Evolutionary conservation across 345 rosid species (phyloP).

Genomic region (Salix koriyanagi): DNA sequence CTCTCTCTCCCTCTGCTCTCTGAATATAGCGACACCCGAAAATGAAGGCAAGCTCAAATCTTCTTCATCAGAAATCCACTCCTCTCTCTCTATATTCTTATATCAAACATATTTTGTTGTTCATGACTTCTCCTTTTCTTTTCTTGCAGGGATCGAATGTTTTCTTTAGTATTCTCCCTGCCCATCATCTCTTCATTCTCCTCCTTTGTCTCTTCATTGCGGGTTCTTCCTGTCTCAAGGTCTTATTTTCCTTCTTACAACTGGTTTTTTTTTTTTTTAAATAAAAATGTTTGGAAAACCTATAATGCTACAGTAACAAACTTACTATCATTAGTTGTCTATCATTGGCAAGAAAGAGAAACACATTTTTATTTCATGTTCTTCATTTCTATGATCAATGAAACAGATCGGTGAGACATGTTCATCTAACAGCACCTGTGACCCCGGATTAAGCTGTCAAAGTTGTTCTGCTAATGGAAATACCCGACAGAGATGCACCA

Average conservation of each 20-base stretch:
- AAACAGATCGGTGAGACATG: constrained; percentile 84
- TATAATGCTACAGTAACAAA: no score
- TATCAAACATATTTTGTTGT: no score
- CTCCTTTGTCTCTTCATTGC: constrained; percentile 12
- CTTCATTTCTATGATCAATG: not conserved
- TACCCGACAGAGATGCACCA: constrained; percentile 70
- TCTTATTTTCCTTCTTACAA: not conserved
- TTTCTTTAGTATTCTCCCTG: not conserved
- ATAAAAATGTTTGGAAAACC: no score
- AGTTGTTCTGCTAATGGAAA: constrained; percentile 66
- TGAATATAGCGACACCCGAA: not conserved
- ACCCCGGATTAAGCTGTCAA: constrained; percentile 73
- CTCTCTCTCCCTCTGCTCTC: not conserved
- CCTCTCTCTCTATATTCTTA: not conserved
- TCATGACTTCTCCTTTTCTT: no score
- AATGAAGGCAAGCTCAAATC: constrained; percentile 15
- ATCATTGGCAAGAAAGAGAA: not conserved
- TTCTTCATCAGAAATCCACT: not conserved
- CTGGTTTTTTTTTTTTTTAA: no score
- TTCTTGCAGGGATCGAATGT: constrained; percentile 20
- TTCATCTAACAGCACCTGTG: constrained; percentile 50
- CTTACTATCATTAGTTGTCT: not conserved
- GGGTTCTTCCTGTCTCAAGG: constrained; percentile 28
- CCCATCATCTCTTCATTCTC: constrained; percentile 8
- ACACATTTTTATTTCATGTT: not conserved